These are phyloP conservation scores for Exserohilum rostratum DNA, from an alignment of 2,329 filamentous ascomycete species.

Conservation along the genomic window DNA sequence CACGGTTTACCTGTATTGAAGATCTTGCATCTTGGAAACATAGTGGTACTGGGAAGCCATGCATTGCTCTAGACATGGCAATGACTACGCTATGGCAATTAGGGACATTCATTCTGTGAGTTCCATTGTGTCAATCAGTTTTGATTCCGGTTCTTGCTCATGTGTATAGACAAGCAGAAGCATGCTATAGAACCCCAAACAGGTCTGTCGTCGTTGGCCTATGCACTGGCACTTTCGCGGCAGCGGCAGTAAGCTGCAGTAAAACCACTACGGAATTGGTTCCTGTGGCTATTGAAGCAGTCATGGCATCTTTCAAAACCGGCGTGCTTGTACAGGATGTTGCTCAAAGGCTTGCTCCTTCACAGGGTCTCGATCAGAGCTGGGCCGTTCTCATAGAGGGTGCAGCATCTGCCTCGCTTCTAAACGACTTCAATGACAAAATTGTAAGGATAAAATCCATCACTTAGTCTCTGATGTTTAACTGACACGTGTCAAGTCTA, in stretches of 20 bases:
- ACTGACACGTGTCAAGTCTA: not conserved
- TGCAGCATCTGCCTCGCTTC: not conserved
- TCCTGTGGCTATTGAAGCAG: not conserved
- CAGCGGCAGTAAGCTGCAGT: not conserved
- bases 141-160: not conserved
- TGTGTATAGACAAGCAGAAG: not conserved
- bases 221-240: not conserved
- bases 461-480: not conserved
- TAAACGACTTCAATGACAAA: not conserved
- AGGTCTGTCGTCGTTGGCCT: not conserved
- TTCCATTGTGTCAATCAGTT: not conserved
- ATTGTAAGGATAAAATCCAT: not conserved
- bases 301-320: not conserved
- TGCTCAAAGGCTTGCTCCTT: slow-evolving; percentile 1
- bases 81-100: slow-evolving; percentile 22
- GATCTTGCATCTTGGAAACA: slow-evolving; percentile 7
- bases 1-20: slow-evolving; percentile 13
- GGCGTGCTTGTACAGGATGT: slow-evolving; percentile 4
- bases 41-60: slow-evolving; percentile 2
- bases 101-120: slow-evolving; percentile 16
- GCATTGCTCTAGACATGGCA: slow-evolving; percentile 19
- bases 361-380: not conserved
- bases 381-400: not conserved
- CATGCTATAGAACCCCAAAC: not conserved
- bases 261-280: not conserved